Percentiles rank a stretch among this genome's conserved stretches.
Evolutionary conservation across 345 rosid genomes (phyloP).

Genomic region (Triadica sebifera): DNA sequence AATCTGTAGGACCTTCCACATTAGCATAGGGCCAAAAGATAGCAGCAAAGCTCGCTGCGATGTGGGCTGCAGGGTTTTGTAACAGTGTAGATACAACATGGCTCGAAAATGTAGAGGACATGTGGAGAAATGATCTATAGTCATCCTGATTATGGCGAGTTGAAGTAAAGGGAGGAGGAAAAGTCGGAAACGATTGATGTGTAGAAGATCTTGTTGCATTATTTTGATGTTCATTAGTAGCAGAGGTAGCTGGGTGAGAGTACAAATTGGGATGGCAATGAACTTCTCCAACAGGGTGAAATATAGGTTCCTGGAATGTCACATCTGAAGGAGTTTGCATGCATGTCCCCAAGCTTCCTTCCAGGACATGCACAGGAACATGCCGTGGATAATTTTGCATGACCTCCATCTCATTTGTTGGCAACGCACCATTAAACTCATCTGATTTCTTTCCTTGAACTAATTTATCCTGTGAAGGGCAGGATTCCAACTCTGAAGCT

Average conservation of each 20-base stretch:
- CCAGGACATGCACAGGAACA: slow-evolving; percentile 56
- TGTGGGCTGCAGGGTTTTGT: slow-evolving; percentile 85
- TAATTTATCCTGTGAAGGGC: slow-evolving; percentile 35
- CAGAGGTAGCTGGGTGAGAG: slow-evolving; percentile 52
- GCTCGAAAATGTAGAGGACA: slow-evolving; percentile 70
- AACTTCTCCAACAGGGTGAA: slow-evolving; percentile 47
- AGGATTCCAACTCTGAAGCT: slow-evolving; percentile 40
- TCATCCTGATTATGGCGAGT: slow-evolving; percentile 56
- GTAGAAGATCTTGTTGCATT: slow-evolving; percentile 36
- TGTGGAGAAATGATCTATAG: slow-evolving; percentile 63
- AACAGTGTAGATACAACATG: slow-evolving; percentile 63
- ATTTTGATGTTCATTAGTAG: slow-evolving; percentile 46
- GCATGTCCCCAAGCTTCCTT: slow-evolving; percentile 49
- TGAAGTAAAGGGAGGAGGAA: slow-evolving; percentile 49
- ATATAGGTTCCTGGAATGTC: slow-evolving; percentile 45
- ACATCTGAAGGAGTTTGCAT: slow-evolving; percentile 40
- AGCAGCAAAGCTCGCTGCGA: slow-evolving; percentile 81
- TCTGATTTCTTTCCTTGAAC: slow-evolving; percentile 37
- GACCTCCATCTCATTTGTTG: slow-evolving; percentile 45
- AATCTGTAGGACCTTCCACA: slow-evolving; percentile 47
- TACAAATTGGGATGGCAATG: slow-evolving; percentile 39
- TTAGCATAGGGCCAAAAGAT: slow-evolving; percentile 69
- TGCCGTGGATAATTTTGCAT: slow-evolving; percentile 68
- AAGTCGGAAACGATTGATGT: slow-evolving; percentile 50
- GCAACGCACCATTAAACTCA: slow-evolving; percentile 27